Conservation (phyloP, 805 yeast genomes). For the Ogataea polymorpha region DNA sequence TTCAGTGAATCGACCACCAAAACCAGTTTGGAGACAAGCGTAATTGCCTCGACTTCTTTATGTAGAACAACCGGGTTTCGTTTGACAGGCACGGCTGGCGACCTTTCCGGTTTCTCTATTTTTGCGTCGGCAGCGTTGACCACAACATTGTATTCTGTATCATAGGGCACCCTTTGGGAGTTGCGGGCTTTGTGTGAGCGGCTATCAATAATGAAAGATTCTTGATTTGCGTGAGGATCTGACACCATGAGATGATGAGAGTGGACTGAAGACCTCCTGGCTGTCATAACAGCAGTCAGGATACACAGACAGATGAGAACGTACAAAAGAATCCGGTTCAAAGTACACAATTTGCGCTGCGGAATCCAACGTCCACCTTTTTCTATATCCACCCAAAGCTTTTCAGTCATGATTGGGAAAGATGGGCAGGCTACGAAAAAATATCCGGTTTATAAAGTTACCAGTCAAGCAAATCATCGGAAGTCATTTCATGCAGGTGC, state of each 20-base stretch:
- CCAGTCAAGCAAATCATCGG: not conserved
- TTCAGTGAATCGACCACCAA: constrained; percentile 8
- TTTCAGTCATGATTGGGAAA: not conserved
- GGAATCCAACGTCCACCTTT: not conserved
- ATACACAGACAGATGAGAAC: constrained; percentile 1
- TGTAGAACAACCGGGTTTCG: not conserved
- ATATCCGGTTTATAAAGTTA: not conserved
- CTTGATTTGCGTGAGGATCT: not conserved
- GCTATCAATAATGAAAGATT: constrained; percentile 2
- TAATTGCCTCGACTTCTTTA: constrained; percentile 8
- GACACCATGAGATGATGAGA: not conserved
- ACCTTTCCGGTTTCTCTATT: not conserved
- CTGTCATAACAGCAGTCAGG: not conserved
- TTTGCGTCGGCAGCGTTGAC: constrained; percentile 1
- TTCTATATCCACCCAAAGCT: constrained; percentile 5
- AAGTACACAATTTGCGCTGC: not conserved
- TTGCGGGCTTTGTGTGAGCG: not conserved
- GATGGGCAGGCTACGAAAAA: not conserved
- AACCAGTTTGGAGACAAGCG: constrained; percentile 6
- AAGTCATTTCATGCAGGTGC: not conserved
- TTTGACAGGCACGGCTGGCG: not conserved
- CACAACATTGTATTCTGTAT: not conserved
- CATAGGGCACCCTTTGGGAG: not conserved
- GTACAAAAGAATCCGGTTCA: constrained; percentile 1
- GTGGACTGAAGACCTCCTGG: not conserved